A percentile compares a stretch with the other conserved stretches of the same genome.
phyloP scores from a whole-genome alignment of 225 moss, liverwort and hornwort genomes.

The Straminergon stramineum region DNA sequence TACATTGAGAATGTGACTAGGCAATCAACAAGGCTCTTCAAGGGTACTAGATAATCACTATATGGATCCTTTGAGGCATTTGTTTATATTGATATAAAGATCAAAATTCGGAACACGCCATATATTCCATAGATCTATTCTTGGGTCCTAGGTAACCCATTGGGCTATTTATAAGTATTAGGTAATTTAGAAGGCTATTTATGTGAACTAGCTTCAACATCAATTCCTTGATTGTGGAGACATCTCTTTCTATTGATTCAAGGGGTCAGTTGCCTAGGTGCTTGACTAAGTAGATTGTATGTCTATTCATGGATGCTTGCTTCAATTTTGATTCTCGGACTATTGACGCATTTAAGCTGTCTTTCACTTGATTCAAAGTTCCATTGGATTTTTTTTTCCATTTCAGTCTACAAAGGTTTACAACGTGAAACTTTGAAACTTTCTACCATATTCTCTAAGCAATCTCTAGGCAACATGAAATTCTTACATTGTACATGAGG shows the following conservation, averaged over 20 bases:
- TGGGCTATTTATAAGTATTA: background rate
- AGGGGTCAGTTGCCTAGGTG: fast-evolving
- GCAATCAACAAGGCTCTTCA: background rate
- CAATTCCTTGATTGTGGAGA: background rate
- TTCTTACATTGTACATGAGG: fast-evolving
- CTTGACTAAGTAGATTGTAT: fast-evolving
- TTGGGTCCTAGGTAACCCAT: fast-evolving
- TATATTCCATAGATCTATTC: background rate
- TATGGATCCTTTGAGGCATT: background rate
- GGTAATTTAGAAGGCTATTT: background rate
- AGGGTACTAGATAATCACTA: background rate
- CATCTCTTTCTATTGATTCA: background rate
- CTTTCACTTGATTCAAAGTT: background rate
- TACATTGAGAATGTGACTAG: background rate
- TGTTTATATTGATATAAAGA: background rate
- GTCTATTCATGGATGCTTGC: background rate
- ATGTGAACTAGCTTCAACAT: too few species aligned
- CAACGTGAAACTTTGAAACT: fast-evolving
- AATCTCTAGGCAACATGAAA: background rate
- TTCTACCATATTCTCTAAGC: too few species aligned
- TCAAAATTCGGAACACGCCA: background rate
- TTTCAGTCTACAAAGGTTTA: too few species aligned
- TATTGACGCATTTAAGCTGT: background rate
- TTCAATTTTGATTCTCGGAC: background rate
- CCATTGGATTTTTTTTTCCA: background rate